A percentile compares a stretch with the other conserved stretches of the same genome.
Evolutionary conservation across 2,329 filamentous ascomycete species (phyloP).

Genomic region (Fusarium chuoi): DNA sequence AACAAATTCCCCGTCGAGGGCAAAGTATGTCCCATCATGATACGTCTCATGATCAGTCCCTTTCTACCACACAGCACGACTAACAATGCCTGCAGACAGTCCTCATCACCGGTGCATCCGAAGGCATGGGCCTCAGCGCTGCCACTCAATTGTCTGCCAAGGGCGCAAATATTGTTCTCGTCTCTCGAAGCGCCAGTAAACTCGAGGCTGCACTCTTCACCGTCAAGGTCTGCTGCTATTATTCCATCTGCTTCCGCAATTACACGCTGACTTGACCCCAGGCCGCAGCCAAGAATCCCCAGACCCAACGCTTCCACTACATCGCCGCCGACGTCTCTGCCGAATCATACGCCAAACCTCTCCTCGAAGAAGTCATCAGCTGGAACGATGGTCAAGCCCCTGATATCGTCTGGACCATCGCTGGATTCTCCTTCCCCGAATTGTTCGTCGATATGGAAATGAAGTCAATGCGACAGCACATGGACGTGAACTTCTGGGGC

Average conservation of each 20-base stretch:
- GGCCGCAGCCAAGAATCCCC: constrained; percentile 72
- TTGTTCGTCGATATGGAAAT: constrained; percentile 82
- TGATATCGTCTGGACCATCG: constrained; percentile 92
- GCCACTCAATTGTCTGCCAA: constrained; percentile 80
- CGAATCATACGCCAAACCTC: constrained; percentile 72
- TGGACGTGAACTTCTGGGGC: constrained; percentile 94
- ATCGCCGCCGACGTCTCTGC: constrained; percentile 85
- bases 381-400: constrained; percentile 82
- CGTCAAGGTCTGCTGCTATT: constrained; percentile 64
- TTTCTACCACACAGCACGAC: constrained; percentile 24
- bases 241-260: not conserved
- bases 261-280: constrained; percentile 47
- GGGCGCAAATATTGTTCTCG: constrained; percentile 87
- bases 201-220: constrained; percentile 75
- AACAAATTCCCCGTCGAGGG: constrained; percentile 87
- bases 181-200: constrained; percentile 80
- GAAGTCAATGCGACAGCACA: constrained; percentile 75
- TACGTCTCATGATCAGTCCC: constrained; percentile 10
- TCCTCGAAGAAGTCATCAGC: constrained; percentile 75
- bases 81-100: constrained; percentile 70
- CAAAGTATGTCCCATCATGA: constrained; percentile 66
- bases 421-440: constrained; percentile 77
- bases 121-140: constrained; percentile 86
- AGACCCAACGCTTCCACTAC: constrained; percentile 81
- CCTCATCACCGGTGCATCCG: constrained; percentile 89